Evolutionary conservation across 768 basidiomycete genomes (phyloP).

Genomic region (Lactifluus rugatus): DNA sequence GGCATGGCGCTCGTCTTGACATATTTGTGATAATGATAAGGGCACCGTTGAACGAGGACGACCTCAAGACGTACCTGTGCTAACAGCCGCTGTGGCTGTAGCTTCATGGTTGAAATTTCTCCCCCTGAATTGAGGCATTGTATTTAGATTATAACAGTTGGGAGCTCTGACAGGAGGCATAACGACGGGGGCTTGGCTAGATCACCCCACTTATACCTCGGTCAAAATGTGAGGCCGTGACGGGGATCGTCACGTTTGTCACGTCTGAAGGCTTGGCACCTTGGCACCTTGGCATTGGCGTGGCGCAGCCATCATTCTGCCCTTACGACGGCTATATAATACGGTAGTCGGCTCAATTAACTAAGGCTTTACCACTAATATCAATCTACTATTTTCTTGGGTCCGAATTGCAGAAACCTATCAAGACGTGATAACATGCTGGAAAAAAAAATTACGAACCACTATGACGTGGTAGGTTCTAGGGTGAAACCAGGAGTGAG

Average conservation of each 20-base stretch:
- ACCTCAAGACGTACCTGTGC: background rate
- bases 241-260: too few relatives aligned
- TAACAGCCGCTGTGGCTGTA: background rate
- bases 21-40: background rate
- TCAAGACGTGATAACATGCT: background rate
- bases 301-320: too few relatives aligned
- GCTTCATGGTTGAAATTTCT: background rate
- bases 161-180: background rate
- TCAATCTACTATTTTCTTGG: background rate
- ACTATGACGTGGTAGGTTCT: too few relatives aligned
- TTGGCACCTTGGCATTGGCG: too few relatives aligned
- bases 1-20: background rate
- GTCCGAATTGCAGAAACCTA: background rate
- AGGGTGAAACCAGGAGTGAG: too few relatives aligned
- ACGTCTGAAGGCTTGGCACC: too few relatives aligned
- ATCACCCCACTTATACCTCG: background rate
- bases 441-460: too few relatives aligned
- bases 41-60: background rate
- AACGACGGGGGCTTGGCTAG: background rate
- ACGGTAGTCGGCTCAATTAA: too few relatives aligned
- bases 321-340: too few relatives aligned
- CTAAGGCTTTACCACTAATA: too few relatives aligned
- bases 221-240: too few relatives aligned
- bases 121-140: conserved; percentile 3
- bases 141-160: background rate